phyloP scores from a whole-genome alignment of 441 rosid species.

The Gossypium gossypioides region DNA sequence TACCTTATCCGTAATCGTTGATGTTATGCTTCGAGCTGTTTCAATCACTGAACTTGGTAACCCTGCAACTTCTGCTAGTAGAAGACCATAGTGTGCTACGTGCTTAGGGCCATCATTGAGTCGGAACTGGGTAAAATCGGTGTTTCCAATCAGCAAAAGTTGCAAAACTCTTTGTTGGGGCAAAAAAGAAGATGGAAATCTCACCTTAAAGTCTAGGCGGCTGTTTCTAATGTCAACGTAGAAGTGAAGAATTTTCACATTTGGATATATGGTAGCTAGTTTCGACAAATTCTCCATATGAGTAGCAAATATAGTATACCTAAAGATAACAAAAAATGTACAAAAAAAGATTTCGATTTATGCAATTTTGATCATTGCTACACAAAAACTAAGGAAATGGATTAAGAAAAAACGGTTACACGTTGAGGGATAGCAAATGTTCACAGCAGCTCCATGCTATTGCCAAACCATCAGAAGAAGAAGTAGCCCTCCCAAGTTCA shows the following conservation, averaged over 20 bases:
- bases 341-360: not conserved
- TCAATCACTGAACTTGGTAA: conserved; percentile 75
- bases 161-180: not conserved
- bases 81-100: conserved; percentile 82
- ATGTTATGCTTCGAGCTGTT: conserved; percentile 63
- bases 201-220: conserved; percentile 74
- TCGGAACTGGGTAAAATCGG: conserved; percentile 47
- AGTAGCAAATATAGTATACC: conserved; percentile 86
- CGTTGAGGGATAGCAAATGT: conserved; percentile 65
- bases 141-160: conserved; percentile 11
- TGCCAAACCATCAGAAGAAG: conserved; percentile 87
- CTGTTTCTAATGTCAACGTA: conserved; percentile 59
- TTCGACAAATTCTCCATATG: conserved; percentile 88
- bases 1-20: conserved; percentile 59
- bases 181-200: not conserved
- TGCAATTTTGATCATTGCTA: not conserved
- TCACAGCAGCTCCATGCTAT: conserved; percentile 99
- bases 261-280: conserved; percentile 80
- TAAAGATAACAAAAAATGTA: conserved; percentile 17
- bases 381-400: not conserved
- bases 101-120: conserved; percentile 66
- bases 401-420: conserved; percentile 32
- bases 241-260: conserved; percentile 78
- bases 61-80: conserved; percentile 84
- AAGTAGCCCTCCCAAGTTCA: conserved; percentile 98